These are phyloP conservation scores for Elongisporangium senticosum DNA, from an alignment of 352 stramenopile species.

Conservation along the genomic window DNA sequence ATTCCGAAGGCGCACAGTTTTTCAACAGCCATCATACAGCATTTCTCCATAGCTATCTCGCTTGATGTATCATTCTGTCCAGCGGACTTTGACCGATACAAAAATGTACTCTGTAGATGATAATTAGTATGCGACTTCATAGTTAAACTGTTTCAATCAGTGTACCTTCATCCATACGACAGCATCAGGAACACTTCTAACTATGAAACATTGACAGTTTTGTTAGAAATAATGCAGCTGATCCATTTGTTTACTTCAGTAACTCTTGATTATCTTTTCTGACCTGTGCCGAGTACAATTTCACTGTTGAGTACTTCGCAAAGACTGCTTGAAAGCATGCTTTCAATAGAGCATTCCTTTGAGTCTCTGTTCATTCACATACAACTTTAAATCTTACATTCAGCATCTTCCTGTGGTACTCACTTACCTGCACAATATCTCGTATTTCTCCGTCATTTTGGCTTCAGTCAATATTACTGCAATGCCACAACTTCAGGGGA, in stretches of 20 bases:
- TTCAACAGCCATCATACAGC: background rate
- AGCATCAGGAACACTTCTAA: background rate
- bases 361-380: constrained; percentile 3
- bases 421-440: constrained; percentile 17
- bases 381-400: no score
- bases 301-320: constrained; percentile 10
- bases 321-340: constrained; percentile 3
- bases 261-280: constrained; percentile 4
- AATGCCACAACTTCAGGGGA: constrained; percentile 9
- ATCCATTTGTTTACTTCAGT: no score
- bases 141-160: background rate
- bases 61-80: background rate
- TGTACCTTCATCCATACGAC: background rate
- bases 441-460: constrained; percentile 13
- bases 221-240: no score
- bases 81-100: background rate
- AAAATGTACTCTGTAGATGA: background rate
- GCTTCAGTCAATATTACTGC: constrained; percentile 25
- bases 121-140: background rate
- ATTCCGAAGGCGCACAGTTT: constrained; percentile 24
- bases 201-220: background rate
- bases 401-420: background rate
- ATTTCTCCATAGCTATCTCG: background rate
- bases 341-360: constrained; percentile 8
- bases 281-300: constrained; percentile 14